phyloP scores from a whole-genome alignment of 1,284 basidiomycete genomes.

The Inonotus hispidus region DNA sequence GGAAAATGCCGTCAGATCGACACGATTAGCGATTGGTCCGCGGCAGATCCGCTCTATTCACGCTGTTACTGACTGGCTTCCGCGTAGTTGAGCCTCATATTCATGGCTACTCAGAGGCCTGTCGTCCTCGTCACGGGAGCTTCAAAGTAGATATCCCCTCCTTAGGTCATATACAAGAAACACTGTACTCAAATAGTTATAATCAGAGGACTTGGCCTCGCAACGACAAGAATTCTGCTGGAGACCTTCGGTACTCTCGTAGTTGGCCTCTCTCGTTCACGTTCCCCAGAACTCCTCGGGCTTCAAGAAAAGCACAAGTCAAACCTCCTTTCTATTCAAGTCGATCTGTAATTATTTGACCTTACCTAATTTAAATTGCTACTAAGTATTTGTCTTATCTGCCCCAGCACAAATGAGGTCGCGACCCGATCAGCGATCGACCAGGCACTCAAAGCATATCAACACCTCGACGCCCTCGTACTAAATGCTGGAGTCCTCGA shows the following conservation, averaged over 20 bases:
- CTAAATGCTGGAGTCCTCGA: slow-evolving; percentile 74
- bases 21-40: neutral
- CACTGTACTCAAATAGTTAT: slow-evolving; percentile 10
- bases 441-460: slow-evolving; percentile 44
- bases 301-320: slow-evolving; percentile 42
- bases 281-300: slow-evolving; percentile 53
- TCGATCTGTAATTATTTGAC: slow-evolving; percentile 59
- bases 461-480: slow-evolving; percentile 67
- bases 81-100: neutral
- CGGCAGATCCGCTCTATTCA: neutral
- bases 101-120: slow-evolving; percentile 23
- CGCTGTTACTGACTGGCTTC: neutral
- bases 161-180: too few relatives aligned
- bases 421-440: slow-evolving; percentile 50
- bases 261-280: slow-evolving; percentile 69
- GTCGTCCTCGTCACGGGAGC: slow-evolving; percentile 72
- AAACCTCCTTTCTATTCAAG: slow-evolving; percentile 52
- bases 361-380: slow-evolving; percentile 14
- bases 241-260: slow-evolving; percentile 58
- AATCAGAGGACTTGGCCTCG: slow-evolving; percentile 77
- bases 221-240: slow-evolving; percentile 60
- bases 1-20: neutral
- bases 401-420: slow-evolving; percentile 41
- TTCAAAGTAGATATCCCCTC: slow-evolving; percentile 48
- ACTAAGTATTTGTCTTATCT: slow-evolving; percentile 21